A percentile compares a stretch with the other conserved stretches of the same genome.
Evolutionary conservation across 164 flowering plant genomes (phyloP).

Genomic region (Dillenia suffruticosa): DNA sequence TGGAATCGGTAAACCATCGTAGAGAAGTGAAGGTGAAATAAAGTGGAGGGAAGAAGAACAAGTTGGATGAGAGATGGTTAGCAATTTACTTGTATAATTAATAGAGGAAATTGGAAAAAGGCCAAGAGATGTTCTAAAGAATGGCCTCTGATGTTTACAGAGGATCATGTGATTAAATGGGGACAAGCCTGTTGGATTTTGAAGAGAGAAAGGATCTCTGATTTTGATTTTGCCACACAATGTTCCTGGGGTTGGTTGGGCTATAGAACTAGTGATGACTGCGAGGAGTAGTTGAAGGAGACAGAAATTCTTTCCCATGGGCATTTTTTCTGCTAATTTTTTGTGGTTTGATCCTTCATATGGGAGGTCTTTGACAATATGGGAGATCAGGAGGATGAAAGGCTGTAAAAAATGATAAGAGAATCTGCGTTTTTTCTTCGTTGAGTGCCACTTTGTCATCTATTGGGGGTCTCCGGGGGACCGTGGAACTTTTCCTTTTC

Average conservation of each 20-base stretch:
- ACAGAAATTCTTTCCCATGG: conserved; percentile 11
- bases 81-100: conserved; percentile 29
- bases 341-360: conserved; percentile 2
- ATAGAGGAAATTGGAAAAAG: conserved; percentile 47
- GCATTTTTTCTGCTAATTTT: conserved; percentile 13
- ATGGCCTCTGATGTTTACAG: conserved; percentile 48
- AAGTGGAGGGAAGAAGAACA: conserved; percentile 35
- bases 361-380: conserved; percentile 5
- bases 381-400: conserved; percentile 1
- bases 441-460: not conserved
- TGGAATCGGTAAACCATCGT: conserved; percentile 44
- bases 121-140: conserved; percentile 52
- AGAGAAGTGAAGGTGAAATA: conserved; percentile 38
- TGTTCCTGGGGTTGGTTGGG: conserved; percentile 14
- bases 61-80: conserved; percentile 35
- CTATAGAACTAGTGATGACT: conserved; percentile 9
- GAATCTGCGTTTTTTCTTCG: conserved; percentile 13
- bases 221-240: conserved; percentile 36
- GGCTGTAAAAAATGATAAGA: not conserved
- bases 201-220: conserved; percentile 24
- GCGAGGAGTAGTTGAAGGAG: conserved; percentile 16
- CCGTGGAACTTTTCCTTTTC: not conserved
- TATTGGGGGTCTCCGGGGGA: not conserved
- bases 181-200: conserved; percentile 13
- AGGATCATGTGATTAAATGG: conserved; percentile 24